Evolutionary conservation across 495 filamentous ascomycete species (phyloP).

Genomic region (Daldinia grandis): DNA sequence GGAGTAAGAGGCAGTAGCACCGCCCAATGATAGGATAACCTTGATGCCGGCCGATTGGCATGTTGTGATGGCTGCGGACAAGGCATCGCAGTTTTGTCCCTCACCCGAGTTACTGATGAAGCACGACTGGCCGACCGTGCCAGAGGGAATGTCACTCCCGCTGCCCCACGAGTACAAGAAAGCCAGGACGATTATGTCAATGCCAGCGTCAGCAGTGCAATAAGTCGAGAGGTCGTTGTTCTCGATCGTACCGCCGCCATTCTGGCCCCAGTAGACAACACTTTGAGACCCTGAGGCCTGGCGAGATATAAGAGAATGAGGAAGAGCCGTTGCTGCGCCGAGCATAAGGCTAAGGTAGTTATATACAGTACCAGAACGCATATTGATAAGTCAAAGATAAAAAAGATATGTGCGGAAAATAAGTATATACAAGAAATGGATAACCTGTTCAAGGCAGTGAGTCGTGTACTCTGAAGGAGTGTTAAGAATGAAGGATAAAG

Average conservation of each 20-base stretch:
- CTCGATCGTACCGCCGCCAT: constrained; percentile 51
- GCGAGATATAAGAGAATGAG: constrained; percentile 39
- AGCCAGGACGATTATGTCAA: constrained; percentile 62
- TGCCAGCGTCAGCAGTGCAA: constrained; percentile 48
- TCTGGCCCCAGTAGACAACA: constrained; percentile 59
- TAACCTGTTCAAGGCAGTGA: constrained; percentile 25
- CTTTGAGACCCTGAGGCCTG: constrained; percentile 43
- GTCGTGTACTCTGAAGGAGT: constrained; percentile 12
- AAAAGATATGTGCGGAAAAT: constrained; percentile 36
- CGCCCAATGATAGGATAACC: constrained; percentile 61
- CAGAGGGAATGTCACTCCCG: constrained; percentile 47
- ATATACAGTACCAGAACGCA: constrained; percentile 45
- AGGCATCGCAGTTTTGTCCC: constrained; percentile 54
- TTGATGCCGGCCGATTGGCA: constrained; percentile 62
- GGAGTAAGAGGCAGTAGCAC: constrained; percentile 50
- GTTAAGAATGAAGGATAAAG: constrained; percentile 22
- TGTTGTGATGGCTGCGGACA: constrained; percentile 56
- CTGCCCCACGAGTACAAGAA: constrained; percentile 59
- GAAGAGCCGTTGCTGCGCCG: constrained; percentile 43
- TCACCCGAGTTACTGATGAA: constrained; percentile 44
- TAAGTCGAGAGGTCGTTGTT: constrained; percentile 56
- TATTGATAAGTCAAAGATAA: constrained; percentile 30
- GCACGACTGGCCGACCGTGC: constrained; percentile 53
- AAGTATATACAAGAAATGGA: constrained; percentile 36
- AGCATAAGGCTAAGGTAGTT: constrained; percentile 45